Base-by-base conservation (phyloP, 345 rosid species). In the Odontarrhena argentea region DNA sequence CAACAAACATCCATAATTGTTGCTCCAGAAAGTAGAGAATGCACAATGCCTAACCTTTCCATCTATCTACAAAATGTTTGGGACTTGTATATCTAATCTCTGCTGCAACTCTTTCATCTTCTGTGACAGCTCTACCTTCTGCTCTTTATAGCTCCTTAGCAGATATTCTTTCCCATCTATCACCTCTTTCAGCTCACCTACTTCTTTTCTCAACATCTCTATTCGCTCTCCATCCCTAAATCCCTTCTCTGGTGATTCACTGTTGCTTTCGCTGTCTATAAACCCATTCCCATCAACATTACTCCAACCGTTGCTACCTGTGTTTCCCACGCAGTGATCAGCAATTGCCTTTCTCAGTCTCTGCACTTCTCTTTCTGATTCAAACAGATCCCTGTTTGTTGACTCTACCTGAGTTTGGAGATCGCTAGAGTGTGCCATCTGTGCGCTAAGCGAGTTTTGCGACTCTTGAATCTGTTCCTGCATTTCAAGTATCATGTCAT, bases 401-500 rank as follows among this genome's bases (percentile, higher is more conserved):
- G 91, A 71, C 40, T 94, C 95, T 25, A 94, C 73, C 68, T 86
- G 99, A 52, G 91, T 64, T 68, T 85, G 97, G 77, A 88, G 63
- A 69, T 85, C 85, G 47, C 81, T 79, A 15, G 95, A 83, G 61
- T 82, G 86, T n/a, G 81, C 78, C 67, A 83, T 52, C 74, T 91
- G 95, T 40, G 86, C 57, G 63, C 65, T 83, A 6, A 83, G 77
- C 3, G 96, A 88, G 74, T 77, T 94, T 78, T 84, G 91, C 64
- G 84, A 58, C 73, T 84, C 96, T 42, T 67, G 13, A 9, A 88
- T 84, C 81, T 91, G 99, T 63, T 91, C 99, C 74, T 94, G 97
- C 99, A 94, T 94, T 82, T 90, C 99, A 44, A 94, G 72, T 53
- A 86, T 74, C 99, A 94, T 87, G 51, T 91, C 96, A 26, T 94